phyloP scores from a whole-genome alignment of 1,284 basidiomycete genomes.

The Mycosarcoma mackinlayi region DNA sequence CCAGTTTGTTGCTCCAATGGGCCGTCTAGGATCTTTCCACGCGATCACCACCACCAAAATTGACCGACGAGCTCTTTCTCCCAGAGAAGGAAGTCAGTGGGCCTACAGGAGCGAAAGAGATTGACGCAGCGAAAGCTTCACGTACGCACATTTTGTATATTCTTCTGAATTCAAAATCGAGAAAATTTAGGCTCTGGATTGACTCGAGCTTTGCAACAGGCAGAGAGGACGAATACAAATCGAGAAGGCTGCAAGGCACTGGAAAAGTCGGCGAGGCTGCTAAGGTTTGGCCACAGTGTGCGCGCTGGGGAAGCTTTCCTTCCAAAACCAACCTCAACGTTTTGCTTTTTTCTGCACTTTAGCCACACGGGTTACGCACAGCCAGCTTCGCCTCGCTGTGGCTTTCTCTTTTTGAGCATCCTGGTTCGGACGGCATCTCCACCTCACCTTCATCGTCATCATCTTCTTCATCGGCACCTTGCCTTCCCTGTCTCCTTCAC shows the following conservation, averaged over 20 bases:
- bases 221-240: too few relatives aligned
- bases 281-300: too few relatives aligned
- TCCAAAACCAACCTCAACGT: too few relatives aligned
- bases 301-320: too few relatives aligned
- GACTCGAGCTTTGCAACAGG: too few relatives aligned
- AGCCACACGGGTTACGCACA: background rate
- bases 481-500: too few relatives aligned
- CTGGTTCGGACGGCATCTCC: constrained; percentile 6
- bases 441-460: constrained; percentile 1
- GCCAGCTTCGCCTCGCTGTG: background rate
- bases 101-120: background rate
- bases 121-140: background rate
- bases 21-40: constrained; percentile 1
- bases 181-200: too few relatives aligned
- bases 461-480: background rate
- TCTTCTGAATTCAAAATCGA: too few relatives aligned
- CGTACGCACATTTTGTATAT: constrained; percentile 17
- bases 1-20: background rate
- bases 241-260: too few relatives aligned
- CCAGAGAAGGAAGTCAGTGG: background rate
- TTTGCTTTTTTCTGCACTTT: background rate
- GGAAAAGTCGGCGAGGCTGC: too few relatives aligned
- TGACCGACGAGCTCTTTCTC: background rate
- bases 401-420: background rate
- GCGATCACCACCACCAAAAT: constrained; percentile 5